A percentile compares a stretch with the other conserved stretches of the same genome.
Conservation (phyloP, 2,329 filamentous ascomycete genomes). For the Chaetomium strumarium region DNA sequence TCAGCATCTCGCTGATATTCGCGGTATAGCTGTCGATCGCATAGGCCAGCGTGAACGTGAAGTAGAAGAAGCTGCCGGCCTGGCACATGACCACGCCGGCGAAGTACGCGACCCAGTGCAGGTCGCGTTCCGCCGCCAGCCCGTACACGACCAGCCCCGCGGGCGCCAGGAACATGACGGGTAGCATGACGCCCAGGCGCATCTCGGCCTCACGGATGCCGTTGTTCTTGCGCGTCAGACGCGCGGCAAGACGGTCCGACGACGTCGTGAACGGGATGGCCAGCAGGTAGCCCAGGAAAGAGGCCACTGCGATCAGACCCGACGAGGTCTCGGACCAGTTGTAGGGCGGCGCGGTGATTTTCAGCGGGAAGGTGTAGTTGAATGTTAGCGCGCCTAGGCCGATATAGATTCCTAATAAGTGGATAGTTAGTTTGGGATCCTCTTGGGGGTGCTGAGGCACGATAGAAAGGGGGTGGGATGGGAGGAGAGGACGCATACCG, state of each 20-base stretch:
- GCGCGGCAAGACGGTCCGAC: slow-evolving; percentile 36
- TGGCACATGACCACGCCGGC: slow-evolving; percentile 40
- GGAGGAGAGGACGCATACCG: slow-evolving; percentile 10
- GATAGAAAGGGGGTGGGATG: too few species aligned
- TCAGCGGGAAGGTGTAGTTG: slow-evolving; percentile 41
- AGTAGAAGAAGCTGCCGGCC: slow-evolving; percentile 45
- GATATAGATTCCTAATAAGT: slow-evolving; percentile 33
- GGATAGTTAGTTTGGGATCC: too few species aligned
- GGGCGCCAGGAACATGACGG: slow-evolving; percentile 32
- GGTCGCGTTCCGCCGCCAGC: slow-evolving; percentile 29
- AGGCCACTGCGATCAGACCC: slow-evolving; percentile 38
- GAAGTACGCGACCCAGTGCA: slow-evolving; percentile 40
- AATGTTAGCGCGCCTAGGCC: slow-evolving; percentile 41
- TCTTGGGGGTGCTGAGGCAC: too few species aligned
- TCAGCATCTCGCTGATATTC: slow-evolving; percentile 53
- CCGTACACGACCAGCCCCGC: slow-evolving; percentile 37
- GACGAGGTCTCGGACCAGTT: slow-evolving; percentile 37
- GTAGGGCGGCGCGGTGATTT: slow-evolving; percentile 37
- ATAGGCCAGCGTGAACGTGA: slow-evolving; percentile 51
- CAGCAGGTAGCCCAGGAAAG: slow-evolving; percentile 30
- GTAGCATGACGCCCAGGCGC: slow-evolving; percentile 33
- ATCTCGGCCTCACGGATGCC: slow-evolving; percentile 41
- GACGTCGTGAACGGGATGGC: slow-evolving; percentile 39
- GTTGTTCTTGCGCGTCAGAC: slow-evolving; percentile 33
- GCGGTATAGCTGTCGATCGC: slow-evolving; percentile 50